Conservation (phyloP, 2,329 filamentous ascomycete species). For the Venturiaceae sp. region DNA sequence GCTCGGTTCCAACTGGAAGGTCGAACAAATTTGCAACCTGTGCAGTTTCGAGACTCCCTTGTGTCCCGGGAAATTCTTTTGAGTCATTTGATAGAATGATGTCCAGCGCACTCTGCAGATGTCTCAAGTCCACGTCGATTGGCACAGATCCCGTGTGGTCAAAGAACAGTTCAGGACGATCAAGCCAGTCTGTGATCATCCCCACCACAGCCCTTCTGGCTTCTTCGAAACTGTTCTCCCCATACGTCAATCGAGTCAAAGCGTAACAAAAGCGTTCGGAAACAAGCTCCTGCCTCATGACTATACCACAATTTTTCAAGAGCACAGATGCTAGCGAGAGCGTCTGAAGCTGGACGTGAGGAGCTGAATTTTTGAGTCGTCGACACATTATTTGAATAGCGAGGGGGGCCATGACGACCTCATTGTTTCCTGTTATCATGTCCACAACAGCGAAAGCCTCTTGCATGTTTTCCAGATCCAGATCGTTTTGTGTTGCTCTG, state of each 20-base stretch:
- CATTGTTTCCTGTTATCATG: background rate
- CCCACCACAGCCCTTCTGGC: background rate
- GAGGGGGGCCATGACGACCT: background rate
- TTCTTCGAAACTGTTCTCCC: background rate
- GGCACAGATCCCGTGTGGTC: background rate
- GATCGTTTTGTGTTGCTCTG: background rate
- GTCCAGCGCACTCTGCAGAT: background rate
- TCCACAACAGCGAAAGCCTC: background rate
- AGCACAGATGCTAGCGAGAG: background rate
- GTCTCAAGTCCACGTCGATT: background rate
- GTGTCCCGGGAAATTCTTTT: background rate
- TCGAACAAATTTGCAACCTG: background rate
- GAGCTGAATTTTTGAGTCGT: background rate
- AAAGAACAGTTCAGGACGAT: background rate
- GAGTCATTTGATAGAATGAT: background rate
- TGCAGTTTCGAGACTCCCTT: background rate
- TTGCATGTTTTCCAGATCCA: background rate
- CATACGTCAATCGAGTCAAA: background rate
- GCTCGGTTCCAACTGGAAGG: background rate
- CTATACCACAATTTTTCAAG: background rate
- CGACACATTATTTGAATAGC: background rate
- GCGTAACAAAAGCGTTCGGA: background rate
- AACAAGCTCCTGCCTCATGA: background rate
- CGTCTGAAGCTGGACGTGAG: background rate
- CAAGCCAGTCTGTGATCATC: background rate